Conservation (phyloP, 23 red algal species). For the Gracilaria gracilis region DNA sequence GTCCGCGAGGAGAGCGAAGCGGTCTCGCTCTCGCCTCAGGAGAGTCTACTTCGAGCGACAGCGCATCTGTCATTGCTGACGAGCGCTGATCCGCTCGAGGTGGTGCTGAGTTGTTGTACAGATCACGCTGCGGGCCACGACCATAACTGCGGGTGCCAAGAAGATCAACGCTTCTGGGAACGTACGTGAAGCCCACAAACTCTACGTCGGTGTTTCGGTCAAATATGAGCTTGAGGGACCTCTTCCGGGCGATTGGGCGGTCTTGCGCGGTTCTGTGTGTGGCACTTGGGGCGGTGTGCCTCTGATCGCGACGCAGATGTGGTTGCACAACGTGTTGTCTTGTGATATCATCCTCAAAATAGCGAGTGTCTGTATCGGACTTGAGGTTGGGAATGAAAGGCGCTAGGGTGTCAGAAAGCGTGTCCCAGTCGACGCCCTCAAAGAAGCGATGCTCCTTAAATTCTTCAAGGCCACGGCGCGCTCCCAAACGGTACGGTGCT, state of each 20-base stretch:
- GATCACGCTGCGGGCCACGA: conserved; percentile 25
- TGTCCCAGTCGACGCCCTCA: conserved; percentile 90
- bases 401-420: conserved; percentile 50
- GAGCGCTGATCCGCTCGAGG: conserved; percentile 30
- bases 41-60: conserved; percentile 59
- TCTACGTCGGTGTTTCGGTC: conserved; percentile 66
- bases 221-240: conserved; percentile 33
- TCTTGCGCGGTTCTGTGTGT: neutral
- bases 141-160: conserved; percentile 5
- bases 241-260: neutral
- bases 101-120: conserved; percentile 51
- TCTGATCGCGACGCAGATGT: neutral
- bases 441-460: conserved; percentile 94
- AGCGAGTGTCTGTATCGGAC: conserved; percentile 85
- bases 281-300: neutral
- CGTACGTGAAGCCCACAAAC: conserved; percentile 71
- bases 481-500: conserved; percentile 78
- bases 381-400: conserved; percentile 93
- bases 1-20: conserved; percentile 64
- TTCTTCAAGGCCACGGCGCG: conserved; percentile 78
- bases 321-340: conserved; percentile 21
- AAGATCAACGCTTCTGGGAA: conserved; percentile 46
- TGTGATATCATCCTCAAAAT: conserved; percentile 89
- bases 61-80: conserved; percentile 47
- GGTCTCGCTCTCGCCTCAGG: conserved; percentile 6